phyloP scores from a whole-genome alignment of 225 moss, liverwort and hornwort species.

The Marchantia polymorpha region DNA sequence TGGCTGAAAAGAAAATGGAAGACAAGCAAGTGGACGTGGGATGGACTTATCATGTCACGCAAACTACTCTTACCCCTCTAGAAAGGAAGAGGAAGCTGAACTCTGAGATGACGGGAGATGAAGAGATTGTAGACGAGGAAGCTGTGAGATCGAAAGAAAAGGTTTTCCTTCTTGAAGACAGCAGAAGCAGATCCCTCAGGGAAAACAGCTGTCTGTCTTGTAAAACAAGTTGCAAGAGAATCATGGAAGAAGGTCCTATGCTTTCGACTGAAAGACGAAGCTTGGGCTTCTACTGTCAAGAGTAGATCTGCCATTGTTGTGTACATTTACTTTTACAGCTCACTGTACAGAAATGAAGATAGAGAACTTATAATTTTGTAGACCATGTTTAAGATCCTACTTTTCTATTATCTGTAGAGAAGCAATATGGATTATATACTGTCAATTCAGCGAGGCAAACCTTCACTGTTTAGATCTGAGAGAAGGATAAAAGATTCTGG shows the following conservation, averaged over 20 bases:
- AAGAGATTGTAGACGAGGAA: constrained; percentile 20
- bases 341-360: not conserved
- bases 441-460: not conserved
- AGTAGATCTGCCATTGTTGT: constrained; percentile 11
- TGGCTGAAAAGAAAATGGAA: constrained; percentile 38
- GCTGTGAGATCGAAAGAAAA: constrained; percentile 26
- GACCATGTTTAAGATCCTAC: not conserved
- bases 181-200: constrained; percentile 15
- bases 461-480: not conserved
- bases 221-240: not conserved
- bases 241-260: constrained; percentile 5
- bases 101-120: constrained; percentile 27
- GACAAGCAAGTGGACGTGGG: constrained; percentile 39
- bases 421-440: not conserved
- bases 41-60: constrained; percentile 39
- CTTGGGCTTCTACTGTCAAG: constrained; percentile 31
- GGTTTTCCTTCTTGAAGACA: constrained; percentile 24
- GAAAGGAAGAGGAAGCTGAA: constrained; percentile 34
- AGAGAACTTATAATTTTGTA: not conserved
- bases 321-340: not conserved
- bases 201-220: constrained; percentile 31
- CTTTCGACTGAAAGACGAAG: constrained; percentile 22
- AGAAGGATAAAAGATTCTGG: not conserved
- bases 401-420: not conserved
- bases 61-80: constrained; percentile 27